Evolutionary conservation across 805 yeast genomes (phyloP).

Genomic region (Zygotorulaspora danielsina): DNA sequence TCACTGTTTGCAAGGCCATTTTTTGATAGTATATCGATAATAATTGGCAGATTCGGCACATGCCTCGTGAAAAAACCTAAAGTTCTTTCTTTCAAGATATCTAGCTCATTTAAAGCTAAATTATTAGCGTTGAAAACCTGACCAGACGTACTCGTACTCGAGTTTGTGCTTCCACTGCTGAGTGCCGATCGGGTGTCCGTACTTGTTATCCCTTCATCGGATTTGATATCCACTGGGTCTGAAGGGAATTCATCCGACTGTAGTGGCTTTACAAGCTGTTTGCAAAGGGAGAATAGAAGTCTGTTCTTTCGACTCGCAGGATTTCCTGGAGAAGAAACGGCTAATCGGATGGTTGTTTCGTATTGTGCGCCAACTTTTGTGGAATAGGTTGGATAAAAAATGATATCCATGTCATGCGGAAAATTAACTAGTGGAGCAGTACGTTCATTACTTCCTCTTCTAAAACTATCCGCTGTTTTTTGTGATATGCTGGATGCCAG

Average conservation of each 20-base stretch:
- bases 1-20: conserved; percentile 32
- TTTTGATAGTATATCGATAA: conserved; percentile 53
- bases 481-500: conserved; percentile 46
- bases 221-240: conserved; percentile 5
- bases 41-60: conserved; percentile 52
- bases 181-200: conserved; percentile 15
- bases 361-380: conserved; percentile 36
- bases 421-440: conserved; percentile 31
- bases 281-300: conserved; percentile 61
- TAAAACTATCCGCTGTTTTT: conserved; percentile 44
- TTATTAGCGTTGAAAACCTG: conserved; percentile 1
- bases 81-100: conserved; percentile 57
- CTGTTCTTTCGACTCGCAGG: conserved; percentile 64
- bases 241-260: conserved; percentile 8
- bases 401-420: conserved; percentile 57
- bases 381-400: conserved; percentile 56
- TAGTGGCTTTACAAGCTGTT: conserved; percentile 40
- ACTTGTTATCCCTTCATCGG: conserved; percentile 5
- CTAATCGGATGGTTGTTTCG: conserved; percentile 66
- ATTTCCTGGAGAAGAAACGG: conserved; percentile 62
- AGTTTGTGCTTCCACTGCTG: conserved; percentile 6
- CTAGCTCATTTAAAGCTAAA: conserved; percentile 36
- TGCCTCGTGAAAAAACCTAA: conserved; percentile 66
- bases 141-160: conserved; percentile 1
- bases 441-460: conserved; percentile 9